Evolutionary conservation across 2,329 filamentous ascomycete species (phyloP), one percentile per base, ranked within the genome.

Genomic region (Cordyceps tenuipes): DNA sequence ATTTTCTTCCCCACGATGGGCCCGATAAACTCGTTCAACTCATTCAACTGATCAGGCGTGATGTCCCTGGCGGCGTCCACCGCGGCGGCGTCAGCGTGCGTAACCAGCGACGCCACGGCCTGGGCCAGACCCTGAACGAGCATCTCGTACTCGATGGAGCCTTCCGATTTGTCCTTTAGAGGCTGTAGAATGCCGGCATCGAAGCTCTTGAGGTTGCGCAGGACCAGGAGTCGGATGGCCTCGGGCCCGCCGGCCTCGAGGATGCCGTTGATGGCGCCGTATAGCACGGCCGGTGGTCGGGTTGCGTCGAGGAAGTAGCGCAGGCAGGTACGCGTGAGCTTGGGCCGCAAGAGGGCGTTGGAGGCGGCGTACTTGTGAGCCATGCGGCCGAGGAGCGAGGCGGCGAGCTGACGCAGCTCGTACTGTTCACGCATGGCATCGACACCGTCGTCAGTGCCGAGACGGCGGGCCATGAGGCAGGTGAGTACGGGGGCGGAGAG

Each of bases 231-330:
- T 13, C 82, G 79, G 41, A 85, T 78, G 8, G 81, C 79, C 67
- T 84, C 82, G 23, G 80, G 75, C 0, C 82, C 91, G 29, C 91
- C 91, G 26, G 95, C 87, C 1, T 87, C 85, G 2, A 87, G 81
- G 3, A 99, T 78, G 1, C 92, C 93, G 34, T 86, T 82, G 23
- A 99, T 82, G 7, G 93, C 91, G 49, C 94, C 94, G 70, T 94
- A 99, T 68, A 96, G 90, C 1, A 93, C 88, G 1, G 89, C 85
- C 0, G 91, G 83, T 0, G 91, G 86, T 69, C 92, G 91, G 48
- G 86, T 85, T 0, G 91, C 90, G 68, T 97, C 92, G 34, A 99
- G 82, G 72, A 97, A 93, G 68, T 89, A 86, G 75, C 96, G 96
- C 39, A 97, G 82, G 68, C 91, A 97, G 0, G 92, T 94, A n/a